phyloP scores from a whole-genome alignment of 2,329 filamentous ascomycete genomes.

The Penicillium thymicola region DNA sequence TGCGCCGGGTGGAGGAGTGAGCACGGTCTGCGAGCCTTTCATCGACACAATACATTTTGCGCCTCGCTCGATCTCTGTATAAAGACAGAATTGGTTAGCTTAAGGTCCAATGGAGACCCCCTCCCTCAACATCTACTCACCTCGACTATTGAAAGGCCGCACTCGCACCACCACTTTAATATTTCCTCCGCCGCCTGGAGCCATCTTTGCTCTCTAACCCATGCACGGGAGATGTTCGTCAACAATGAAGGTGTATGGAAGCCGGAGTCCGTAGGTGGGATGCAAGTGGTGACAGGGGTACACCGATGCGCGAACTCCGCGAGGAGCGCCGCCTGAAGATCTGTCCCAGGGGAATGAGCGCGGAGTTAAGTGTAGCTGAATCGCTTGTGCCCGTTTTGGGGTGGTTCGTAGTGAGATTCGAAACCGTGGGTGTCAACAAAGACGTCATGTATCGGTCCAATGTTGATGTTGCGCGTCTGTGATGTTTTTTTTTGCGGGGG shows the following conservation, averaged over 20 bases:
- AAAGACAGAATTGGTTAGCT: conserved; percentile 8
- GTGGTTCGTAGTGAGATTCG: conserved; percentile 14
- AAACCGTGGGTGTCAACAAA: conserved; percentile 33
- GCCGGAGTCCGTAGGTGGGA: conserved; percentile 13
- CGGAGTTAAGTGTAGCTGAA: background rate
- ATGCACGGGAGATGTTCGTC: conserved; percentile 30
- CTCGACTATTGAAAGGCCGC: conserved; percentile 93
- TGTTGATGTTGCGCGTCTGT: conserved; percentile 17
- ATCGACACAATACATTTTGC: conserved; percentile 98
- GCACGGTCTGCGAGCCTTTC: conserved; percentile 86
- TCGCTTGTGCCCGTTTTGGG: conserved; percentile 5
- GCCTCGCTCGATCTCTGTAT: conserved; percentile 77
- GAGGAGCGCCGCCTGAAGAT: conserved; percentile 28
- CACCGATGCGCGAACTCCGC: conserved; percentile 34
- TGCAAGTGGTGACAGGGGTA: conserved; percentile 21
- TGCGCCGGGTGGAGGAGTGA: conserved; percentile 67
- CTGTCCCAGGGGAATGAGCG: conserved; percentile 12
- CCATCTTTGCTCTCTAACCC: conserved; percentile 52
- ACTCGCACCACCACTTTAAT: conserved; percentile 99
- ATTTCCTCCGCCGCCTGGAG: conserved; percentile 78
- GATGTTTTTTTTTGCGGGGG: conserved; percentile 17
- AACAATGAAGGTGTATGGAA: conserved; percentile 13
- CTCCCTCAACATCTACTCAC: conserved; percentile 47
- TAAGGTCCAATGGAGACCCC: background rate
- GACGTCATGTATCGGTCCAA: conserved; percentile 34